These are phyloP conservation scores for Gamsiella multidivaricata DNA, from an alignment of 192 early-diverging fungal species.

Conservation along the genomic window DNA sequence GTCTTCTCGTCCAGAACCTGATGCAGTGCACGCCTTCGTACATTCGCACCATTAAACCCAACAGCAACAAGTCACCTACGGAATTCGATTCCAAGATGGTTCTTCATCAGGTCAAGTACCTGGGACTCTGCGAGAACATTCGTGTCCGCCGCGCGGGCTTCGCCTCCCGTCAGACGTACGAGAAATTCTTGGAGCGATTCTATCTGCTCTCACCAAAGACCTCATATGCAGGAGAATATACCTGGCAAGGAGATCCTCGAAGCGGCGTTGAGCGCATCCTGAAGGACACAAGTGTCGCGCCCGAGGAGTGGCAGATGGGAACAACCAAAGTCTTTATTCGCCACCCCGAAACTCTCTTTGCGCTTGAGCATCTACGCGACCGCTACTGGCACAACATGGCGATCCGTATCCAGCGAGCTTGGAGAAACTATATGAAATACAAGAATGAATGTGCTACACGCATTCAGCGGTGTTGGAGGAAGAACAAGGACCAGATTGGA, in stretches of 20 bases:
- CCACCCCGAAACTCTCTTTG: slow-evolving; percentile 92
- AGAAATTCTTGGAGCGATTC: slow-evolving; percentile 85
- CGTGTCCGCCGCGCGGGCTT: slow-evolving; percentile 97
- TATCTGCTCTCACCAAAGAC: slow-evolving; percentile 80
- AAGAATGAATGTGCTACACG: slow-evolving; percentile 71
- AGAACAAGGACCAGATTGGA: slow-evolving; percentile 86
- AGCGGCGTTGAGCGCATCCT: slow-evolving; percentile 85
- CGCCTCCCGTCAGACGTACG: slow-evolving; percentile 95
- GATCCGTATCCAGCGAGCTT: slow-evolving; percentile 90
- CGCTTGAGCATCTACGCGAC: slow-evolving; percentile 92
- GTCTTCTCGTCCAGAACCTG: slow-evolving; percentile 91
- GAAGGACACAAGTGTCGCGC: slow-evolving; percentile 83
- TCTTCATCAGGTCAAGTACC: slow-evolving; percentile 96
- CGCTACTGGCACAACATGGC: slow-evolving; percentile 98
- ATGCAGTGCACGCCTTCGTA: slow-evolving; percentile 97
- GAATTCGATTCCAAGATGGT: slow-evolving; percentile 94
- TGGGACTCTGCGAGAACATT: slow-evolving; percentile 98
- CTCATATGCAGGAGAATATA: slow-evolving; percentile 85
- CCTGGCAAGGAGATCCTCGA: slow-evolving; percentile 82
- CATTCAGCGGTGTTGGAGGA: slow-evolving; percentile 83
- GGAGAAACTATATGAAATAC: slow-evolving; percentile 79
- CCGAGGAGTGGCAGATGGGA: slow-evolving; percentile 96
- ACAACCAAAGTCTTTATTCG: slow-evolving; percentile 96
- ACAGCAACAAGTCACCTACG: slow-evolving; percentile 90
- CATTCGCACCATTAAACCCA: slow-evolving; percentile 98